Base-by-base conservation (phyloP, 2,329 filamentous ascomycete genomes). In the Colletotrichum sidae region DNA sequence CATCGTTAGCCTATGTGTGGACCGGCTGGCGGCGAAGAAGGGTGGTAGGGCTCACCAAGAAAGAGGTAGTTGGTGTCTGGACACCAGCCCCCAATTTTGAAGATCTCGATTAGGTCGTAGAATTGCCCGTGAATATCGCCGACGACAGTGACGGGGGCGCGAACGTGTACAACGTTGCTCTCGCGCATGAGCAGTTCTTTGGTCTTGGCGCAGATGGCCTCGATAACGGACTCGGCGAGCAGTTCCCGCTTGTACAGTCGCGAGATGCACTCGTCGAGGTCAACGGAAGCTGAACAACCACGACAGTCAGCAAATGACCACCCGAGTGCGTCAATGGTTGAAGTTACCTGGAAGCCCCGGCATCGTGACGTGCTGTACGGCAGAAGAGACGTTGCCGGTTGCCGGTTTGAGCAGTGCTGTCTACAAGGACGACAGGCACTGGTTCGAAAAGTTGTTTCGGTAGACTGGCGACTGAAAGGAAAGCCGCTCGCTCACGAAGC, bases 181-280 rank as follows among this genome's bases (percentile, higher is more conserved):
- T 99, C 96, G 77, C 96, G 95, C 96, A 99, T 99, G 72, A 99
- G 87, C 72, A 99, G 86, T 83, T 99, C 96, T 77, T 99, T 99
- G 25, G 96, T 96, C 80, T 99, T 99, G 79, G 96, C 94, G 83
- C 96, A 99, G 88, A 99, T 95, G 74, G 96, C 96, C 83, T 99
- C 96, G 79, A 99, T 95, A 70, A 99, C 94, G 46, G 95, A 97
- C 81, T 99, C 96, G 73, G 96, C 94, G 65, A 99, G 88, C 66
- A 99, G 88, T 79, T 98, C 96, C 78, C 97, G 97, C 77, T 96
- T 95, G 82, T 98, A 98, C 58, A 99, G 88, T 71, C 95, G 92
- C 77, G 93, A 90, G 81, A 99, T 98, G 82, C 96, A 99, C 87
- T 98, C 94, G 83, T 99, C 96, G 74, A 99, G 89, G 80, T 99